Conservation (phyloP, 208 protist genomes). For the Borovskyia barvae region DNA sequence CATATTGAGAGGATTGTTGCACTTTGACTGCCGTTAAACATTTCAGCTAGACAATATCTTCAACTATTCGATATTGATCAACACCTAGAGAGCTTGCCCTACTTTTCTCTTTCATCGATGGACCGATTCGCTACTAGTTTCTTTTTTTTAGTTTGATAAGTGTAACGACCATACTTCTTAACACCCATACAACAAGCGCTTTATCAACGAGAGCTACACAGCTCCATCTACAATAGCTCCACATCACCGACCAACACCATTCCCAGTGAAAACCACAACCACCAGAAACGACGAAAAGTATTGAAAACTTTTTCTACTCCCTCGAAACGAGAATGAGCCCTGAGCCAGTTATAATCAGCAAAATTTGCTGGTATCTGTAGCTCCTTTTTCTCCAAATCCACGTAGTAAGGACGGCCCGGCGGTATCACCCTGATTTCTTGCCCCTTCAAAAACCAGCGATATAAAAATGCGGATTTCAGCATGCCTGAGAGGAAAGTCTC, state of each 20-base stretch:
- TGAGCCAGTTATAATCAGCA: slow-evolving; percentile 80
- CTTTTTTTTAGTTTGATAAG: too few relatives aligned
- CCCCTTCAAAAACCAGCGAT: slow-evolving; percentile 82
- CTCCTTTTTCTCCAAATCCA: slow-evolving; percentile 73
- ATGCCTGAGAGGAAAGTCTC: slow-evolving; percentile 66
- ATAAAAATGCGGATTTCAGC: slow-evolving; percentile 69
- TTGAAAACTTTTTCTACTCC: slow-evolving; percentile 54
- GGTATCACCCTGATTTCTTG: slow-evolving; percentile 73
- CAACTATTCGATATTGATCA: too few relatives aligned
- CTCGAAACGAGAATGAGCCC: slow-evolving; percentile 61
- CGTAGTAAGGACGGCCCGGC: slow-evolving; percentile 65
- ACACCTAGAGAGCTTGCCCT: too few relatives aligned
- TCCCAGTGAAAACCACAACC: slow-evolving; percentile 78
- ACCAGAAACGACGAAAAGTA: slow-evolving; percentile 70
- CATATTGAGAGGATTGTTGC: too few relatives aligned
- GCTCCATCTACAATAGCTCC: slow-evolving; percentile 51
- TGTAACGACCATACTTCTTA: too few relatives aligned
- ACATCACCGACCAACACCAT: slow-evolving; percentile 83
- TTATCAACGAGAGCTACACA: not conserved
- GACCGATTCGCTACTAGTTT: too few relatives aligned
- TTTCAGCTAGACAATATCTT: too few relatives aligned
- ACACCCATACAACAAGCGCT: not conserved
- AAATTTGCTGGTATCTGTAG: slow-evolving; percentile 87
- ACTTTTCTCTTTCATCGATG: too few relatives aligned
- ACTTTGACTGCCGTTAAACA: too few relatives aligned